Evolutionary conservation across 1,284 basidiomycete genomes (phyloP).

Genomic region (Retiboletus fuscus): DNA sequence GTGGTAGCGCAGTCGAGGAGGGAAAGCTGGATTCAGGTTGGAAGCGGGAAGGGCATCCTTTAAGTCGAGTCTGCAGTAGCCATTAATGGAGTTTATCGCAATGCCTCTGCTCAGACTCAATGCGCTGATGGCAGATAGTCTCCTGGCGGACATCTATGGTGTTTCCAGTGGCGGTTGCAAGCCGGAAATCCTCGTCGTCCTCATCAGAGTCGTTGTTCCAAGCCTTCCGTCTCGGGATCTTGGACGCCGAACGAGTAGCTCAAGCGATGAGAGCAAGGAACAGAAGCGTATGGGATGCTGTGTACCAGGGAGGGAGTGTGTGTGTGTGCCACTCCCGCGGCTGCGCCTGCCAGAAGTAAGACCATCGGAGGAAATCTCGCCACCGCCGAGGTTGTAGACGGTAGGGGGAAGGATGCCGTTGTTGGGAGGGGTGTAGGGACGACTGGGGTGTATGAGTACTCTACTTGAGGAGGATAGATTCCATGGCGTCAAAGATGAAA

Average conservation of each 20-base stretch:
- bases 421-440: slow-evolving; percentile 75
- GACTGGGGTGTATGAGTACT: slow-evolving; percentile 77
- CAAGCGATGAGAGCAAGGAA: too few species aligned
- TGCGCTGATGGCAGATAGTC: slow-evolving; percentile 86
- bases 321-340: slow-evolving; percentile 72
- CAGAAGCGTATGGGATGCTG: slow-evolving; percentile 63
- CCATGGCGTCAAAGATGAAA: slow-evolving; percentile 53
- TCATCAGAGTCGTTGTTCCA: slow-evolving; percentile 71
- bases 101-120: slow-evolving; percentile 78
- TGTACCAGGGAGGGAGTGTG: slow-evolving; percentile 62
- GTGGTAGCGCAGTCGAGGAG: slow-evolving; percentile 86
- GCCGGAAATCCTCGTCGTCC: slow-evolving; percentile 74
- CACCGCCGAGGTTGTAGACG: slow-evolving; percentile 72
- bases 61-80: slow-evolving; percentile 85
- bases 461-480: slow-evolving; percentile 63
- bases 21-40: slow-evolving; percentile 86
- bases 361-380: slow-evolving; percentile 76
- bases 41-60: slow-evolving; percentile 86
- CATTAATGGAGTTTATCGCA: slow-evolving; percentile 80
- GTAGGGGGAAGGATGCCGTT: slow-evolving; percentile 75
- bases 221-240: slow-evolving; percentile 65
- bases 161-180: slow-evolving; percentile 54
- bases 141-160: slow-evolving; percentile 66
- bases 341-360: slow-evolving; percentile 71
- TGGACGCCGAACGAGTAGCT: slow-evolving; percentile 54